Percentiles rank a stretch among this genome's conserved stretches.
These are phyloP conservation scores for Cercospora canescens DNA, from an alignment of 2,329 filamentous ascomycete genomes.

Conservation along the genomic window DNA sequence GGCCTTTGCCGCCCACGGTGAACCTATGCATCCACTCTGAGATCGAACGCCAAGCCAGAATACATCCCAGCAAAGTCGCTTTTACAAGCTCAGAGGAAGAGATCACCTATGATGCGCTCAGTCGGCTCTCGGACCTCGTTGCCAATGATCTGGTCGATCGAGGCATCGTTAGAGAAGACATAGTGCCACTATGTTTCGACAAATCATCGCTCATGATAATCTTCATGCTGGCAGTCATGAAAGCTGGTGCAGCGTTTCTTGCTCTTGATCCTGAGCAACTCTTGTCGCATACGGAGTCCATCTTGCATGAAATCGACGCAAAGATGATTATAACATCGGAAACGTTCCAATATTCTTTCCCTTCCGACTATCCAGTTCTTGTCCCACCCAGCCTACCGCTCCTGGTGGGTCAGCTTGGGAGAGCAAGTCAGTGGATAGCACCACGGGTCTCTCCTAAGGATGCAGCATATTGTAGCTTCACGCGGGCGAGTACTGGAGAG, in stretches of 20 bases:
- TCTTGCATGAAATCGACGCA: constrained; percentile 25
- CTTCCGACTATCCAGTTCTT: neutral
- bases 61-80: neutral
- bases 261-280: constrained; percentile 38
- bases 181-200: constrained; percentile 37
- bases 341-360: neutral
- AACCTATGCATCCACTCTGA: neutral
- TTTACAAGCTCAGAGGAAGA: neutral
- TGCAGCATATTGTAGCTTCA: constrained; percentile 1
- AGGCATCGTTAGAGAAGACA: neutral
- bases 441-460: neutral
- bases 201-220: constrained; percentile 40
- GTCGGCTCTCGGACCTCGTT: neutral
- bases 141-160: neutral
- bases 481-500: constrained; percentile 9
- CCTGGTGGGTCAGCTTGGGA: neutral
- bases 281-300: neutral
- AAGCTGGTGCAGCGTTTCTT: constrained; percentile 39
- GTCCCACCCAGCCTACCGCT: neutral
- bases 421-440: neutral
- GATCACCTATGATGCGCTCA: neutral
- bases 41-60: neutral
- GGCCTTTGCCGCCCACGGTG: neutral
- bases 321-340: constrained; percentile 18
- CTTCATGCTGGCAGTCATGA: constrained; percentile 42